Conservation (phyloP, 495 filamentous ascomycete species). For the Pyronema omphalodes region DNA sequence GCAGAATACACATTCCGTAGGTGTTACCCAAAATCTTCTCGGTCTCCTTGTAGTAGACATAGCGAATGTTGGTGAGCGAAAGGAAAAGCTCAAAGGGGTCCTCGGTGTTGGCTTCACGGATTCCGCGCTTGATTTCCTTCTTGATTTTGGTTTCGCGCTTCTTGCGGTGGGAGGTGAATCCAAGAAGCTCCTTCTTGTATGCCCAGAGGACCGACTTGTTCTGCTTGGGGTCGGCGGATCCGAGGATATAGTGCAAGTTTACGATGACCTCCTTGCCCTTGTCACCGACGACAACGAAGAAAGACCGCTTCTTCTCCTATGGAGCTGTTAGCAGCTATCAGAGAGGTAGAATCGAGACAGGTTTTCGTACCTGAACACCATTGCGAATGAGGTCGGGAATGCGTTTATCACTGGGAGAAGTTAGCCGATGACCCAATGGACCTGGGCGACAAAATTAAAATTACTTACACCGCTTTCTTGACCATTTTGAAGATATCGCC, state of each 20-base stretch:
- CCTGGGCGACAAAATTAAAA: not conserved
- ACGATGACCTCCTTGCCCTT: slow-evolving; percentile 94
- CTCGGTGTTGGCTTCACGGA: slow-evolving; percentile 82
- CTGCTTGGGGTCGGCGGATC: slow-evolving; percentile 71
- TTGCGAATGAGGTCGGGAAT: slow-evolving; percentile 94
- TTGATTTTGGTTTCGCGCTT: slow-evolving; percentile 97
- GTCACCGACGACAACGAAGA: slow-evolving; percentile 94
- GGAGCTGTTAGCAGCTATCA: not conserved
- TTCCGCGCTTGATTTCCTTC: slow-evolving; percentile 91
- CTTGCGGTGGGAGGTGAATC: slow-evolving; percentile 84
- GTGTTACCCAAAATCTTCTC: slow-evolving; percentile 98
- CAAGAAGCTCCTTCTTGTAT: slow-evolving; percentile 95
- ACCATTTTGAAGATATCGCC: slow-evolving; percentile 26
- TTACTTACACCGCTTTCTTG: slow-evolving; percentile 40
- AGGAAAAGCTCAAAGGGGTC: slow-evolving; percentile 98
- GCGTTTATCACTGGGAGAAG: slow-evolving; percentile 53
- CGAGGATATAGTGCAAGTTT: slow-evolving; percentile 85
- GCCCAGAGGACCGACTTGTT: slow-evolving; percentile 98
- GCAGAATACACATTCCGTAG: slow-evolving; percentile 94
- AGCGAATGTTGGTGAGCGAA: slow-evolving; percentile 87
- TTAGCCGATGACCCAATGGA: not conserved
- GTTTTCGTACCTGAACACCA: slow-evolving; percentile 45
- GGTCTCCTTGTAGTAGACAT: slow-evolving; percentile 99
- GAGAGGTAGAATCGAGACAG: not conserved
- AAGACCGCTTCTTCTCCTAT: slow-evolving; percentile 83